Conservation (phyloP, 2,329 filamentous ascomycete species). For the Chalaropsis ovoidea region DNA sequence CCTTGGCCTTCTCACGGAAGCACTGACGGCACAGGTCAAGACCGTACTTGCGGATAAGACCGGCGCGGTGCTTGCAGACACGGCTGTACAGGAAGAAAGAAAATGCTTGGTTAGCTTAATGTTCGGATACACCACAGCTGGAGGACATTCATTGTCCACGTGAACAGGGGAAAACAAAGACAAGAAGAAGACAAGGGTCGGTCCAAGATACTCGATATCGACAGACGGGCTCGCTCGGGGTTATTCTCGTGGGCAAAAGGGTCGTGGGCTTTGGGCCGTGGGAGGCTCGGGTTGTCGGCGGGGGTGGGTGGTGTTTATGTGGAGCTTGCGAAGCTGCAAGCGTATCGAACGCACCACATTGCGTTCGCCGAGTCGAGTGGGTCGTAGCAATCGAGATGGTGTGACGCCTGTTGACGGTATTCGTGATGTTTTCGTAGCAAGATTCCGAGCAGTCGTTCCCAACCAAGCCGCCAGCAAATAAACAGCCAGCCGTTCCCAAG, state of each 20-base stretch:
- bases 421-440: too few relatives aligned
- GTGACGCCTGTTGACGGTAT: too few relatives aligned
- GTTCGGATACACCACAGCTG: background rate
- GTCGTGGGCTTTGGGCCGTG: background rate
- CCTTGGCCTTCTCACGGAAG: conserved; percentile 63
- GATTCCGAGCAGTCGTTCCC: too few relatives aligned
- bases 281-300: background rate
- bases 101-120: conserved; percentile 17
- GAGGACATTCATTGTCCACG: background rate
- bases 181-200: conserved; percentile 54
- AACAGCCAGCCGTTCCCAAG: too few relatives aligned
- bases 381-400: too few relatives aligned
- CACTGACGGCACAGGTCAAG: conserved; percentile 78
- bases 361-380: too few relatives aligned
- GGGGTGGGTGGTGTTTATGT: too few relatives aligned
- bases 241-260: background rate
- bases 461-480: too few relatives aligned
- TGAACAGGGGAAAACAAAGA: background rate
- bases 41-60: conserved; percentile 99
- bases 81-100: conserved; percentile 41
- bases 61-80: conserved; percentile 82
- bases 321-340: too few relatives aligned
- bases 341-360: too few relatives aligned
- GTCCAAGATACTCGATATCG: conserved; percentile 25
- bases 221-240: background rate